Conservation (phyloP, 345 rosid genomes). For the Brassica incana region DNA sequence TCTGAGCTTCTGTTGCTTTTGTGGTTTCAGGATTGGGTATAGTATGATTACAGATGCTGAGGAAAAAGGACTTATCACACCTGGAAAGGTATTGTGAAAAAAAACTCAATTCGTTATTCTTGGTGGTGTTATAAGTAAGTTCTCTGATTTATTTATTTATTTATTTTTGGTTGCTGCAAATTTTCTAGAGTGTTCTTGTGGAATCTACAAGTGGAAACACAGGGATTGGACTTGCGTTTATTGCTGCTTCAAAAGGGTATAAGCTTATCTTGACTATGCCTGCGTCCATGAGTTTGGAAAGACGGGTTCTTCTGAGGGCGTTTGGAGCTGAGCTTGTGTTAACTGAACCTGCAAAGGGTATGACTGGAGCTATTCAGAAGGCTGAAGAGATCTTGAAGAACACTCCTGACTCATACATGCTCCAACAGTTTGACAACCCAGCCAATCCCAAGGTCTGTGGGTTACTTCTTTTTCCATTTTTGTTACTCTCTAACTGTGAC, state of each 20-base stretch:
- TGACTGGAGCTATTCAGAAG: constrained; percentile 74
- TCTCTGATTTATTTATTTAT: background rate
- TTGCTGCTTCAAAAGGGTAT: constrained; percentile 86
- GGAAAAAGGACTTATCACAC: constrained; percentile 44
- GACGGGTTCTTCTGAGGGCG: constrained; percentile 79
- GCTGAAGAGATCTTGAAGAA: constrained; percentile 70
- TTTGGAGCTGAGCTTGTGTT: constrained; percentile 89
- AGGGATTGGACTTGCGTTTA: constrained; percentile 87
- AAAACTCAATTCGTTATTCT: too few relatives aligned
- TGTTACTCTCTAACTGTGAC: too few relatives aligned
- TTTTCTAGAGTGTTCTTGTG: constrained; percentile 63
- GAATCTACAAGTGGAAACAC: constrained; percentile 97
- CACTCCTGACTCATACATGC: constrained; percentile 75
- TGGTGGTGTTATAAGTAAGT: background rate
- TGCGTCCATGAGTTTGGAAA: constrained; percentile 77
- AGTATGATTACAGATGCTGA: constrained; percentile 47
- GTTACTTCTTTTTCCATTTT: background rate
- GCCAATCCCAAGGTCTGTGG: constrained; percentile 75
- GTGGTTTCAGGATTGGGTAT: constrained; percentile 73
- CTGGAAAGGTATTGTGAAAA: constrained; percentile 40
- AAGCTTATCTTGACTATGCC: constrained; percentile 82
- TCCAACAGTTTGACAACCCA: constrained; percentile 84
- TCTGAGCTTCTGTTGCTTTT: constrained; percentile 1
- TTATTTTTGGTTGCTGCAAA: background rate
- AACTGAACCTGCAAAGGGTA: constrained; percentile 80